Base-by-base conservation (phyloP, 805 yeast species). In the Saccharomycopsis amapae region DNA sequence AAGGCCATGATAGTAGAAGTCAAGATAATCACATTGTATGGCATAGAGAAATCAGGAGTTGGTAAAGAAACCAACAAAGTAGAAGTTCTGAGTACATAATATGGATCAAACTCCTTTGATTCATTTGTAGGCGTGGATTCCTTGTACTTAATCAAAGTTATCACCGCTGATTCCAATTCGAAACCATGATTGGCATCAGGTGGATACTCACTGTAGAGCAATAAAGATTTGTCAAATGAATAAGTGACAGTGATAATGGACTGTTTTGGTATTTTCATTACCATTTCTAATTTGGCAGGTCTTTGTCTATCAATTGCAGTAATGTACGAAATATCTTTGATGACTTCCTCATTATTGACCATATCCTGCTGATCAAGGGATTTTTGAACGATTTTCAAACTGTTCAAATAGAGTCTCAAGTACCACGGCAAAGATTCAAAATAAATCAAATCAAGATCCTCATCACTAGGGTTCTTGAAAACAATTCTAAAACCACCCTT, bases 171-270 rank as follows among this genome's bases (percentile, higher is more conserved):
- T 20, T 93, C 93, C 37, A 93, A 78, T 49, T 89, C 90, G 63
- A 93, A 93, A 1, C 98, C 98, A 56, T 93, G 97, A 61, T 93
- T 93, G 2, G 98, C 97, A 68, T 93, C 98, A 1, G 98, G 98
- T n/a, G 98, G 98, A 58, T 93, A 93, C 61, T 93, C 97, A 2
- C 88, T 84, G 50, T 85, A 79, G 47, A 81, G 73, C 25, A 93
- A 69, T 59, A 93, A 69, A 0, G 95, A 79, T 61, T 89, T 93
- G 60, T 93, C 97, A 59, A 90, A 89, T 46, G 81, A 76, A 59
- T 85, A 85, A 2, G 82, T 77, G 43, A 87, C 54, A 1, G 81
- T 72, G 38, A 84, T 61, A 5, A 79, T 70, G 12, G 79, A 69
- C 2, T 68, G 58, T 2, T 89, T 73, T 0, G 97, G 97, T 2